Conservation (phyloP, 2,329 filamentous ascomycete genomes). For the Cryphonectria japonica region DNA sequence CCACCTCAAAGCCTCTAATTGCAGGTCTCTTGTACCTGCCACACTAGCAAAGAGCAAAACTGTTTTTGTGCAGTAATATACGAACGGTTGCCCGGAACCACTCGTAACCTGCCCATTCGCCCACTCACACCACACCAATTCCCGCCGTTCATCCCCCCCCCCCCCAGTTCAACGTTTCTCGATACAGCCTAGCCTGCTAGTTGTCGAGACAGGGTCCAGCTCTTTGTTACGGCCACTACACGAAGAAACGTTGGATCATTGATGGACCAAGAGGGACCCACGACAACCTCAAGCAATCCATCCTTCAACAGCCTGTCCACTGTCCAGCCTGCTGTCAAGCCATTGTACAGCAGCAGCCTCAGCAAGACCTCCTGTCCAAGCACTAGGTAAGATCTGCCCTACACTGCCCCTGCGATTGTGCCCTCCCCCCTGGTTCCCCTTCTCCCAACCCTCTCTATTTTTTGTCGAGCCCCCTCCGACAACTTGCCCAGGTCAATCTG, state of each 20-base stretch:
- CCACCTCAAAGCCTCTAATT: not conserved
- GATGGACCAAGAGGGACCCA: conserved; percentile 26
- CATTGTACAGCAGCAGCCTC: conserved; percentile 41
- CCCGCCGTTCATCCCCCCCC: not conserved
- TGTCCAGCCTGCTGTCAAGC: conserved; percentile 26
- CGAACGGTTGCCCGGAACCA: not conserved
- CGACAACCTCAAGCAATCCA: conserved; percentile 23
- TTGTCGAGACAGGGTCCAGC: conserved; percentile 27
- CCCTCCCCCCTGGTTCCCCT: conserved; percentile 30
- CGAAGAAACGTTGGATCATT: conserved; percentile 20
- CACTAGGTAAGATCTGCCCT: conserved; percentile 39
- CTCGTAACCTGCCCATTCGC: conserved; percentile 1
- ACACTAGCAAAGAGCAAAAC: not conserved
- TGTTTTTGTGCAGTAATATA: not conserved
- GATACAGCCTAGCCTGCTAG: conserved; percentile 26
- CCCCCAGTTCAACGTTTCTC: conserved; percentile 9
- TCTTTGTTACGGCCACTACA: conserved; percentile 22
- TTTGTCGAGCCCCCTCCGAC: conserved; percentile 29
- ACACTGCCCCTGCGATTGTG: conserved; percentile 20
- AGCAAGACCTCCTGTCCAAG: conserved; percentile 34
- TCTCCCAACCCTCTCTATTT: conserved; percentile 22
- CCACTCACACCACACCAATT: conserved; percentile 29
- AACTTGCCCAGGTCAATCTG: conserved; percentile 8
- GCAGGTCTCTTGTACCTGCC: too few species aligned
- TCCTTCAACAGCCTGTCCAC: conserved; percentile 10